Evolutionary conservation across 2,329 filamentous ascomycete species (phyloP), one percentile per base, ranked within the genome.

Genomic region (Paramyrothecium sp.): DNA sequence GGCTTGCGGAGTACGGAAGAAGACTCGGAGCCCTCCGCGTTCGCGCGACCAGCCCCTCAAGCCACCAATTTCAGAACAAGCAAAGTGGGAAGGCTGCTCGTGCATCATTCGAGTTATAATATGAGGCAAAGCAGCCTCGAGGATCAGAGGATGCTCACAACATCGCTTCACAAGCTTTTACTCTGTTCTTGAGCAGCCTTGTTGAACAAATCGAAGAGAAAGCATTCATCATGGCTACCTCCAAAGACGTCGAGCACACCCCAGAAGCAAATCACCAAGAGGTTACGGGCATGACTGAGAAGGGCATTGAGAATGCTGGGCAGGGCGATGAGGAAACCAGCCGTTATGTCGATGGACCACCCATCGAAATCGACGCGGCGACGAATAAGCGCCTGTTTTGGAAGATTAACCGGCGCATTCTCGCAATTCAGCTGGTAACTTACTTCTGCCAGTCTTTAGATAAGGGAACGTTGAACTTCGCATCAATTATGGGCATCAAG

Each of bases 361-460:
- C 60, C 13, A 56, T 69, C n/a, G 58, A 80, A 56, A 82, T 82
- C 63, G 82, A 81, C 48, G 74, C 80, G 30, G 71, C 78, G 57
- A 75, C 81, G 58, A 82, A 82, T 75, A 66, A 73, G 73, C 60
- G 78, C 65, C 61, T 82, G 69, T 60, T 81, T 75, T 64, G 81
- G 80, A 65, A 70, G 67, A 65, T 75, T 58, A 83, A 84, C 3
- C 79, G 76, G 54, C 73, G 69, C 21, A 75, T 72, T 58, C 81
- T 77, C 48, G 76, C 67, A 4, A 77, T 77, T 1, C 70, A 84
- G 2, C 63, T 82, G 7, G 69, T 74, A 0, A 75, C 79, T 8
- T 78, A 83, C 1, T 80, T 84, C 63, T 68, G 84, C 2, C 73
- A 84, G 0, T 81, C 82, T 10, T 73, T 79, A 16, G 76, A 77